Evolutionary conservation across 2,329 filamentous ascomycete species (phyloP), one percentile per base, ranked within the genome.

Genomic region (Calonectria pseudoturangicola): DNA sequence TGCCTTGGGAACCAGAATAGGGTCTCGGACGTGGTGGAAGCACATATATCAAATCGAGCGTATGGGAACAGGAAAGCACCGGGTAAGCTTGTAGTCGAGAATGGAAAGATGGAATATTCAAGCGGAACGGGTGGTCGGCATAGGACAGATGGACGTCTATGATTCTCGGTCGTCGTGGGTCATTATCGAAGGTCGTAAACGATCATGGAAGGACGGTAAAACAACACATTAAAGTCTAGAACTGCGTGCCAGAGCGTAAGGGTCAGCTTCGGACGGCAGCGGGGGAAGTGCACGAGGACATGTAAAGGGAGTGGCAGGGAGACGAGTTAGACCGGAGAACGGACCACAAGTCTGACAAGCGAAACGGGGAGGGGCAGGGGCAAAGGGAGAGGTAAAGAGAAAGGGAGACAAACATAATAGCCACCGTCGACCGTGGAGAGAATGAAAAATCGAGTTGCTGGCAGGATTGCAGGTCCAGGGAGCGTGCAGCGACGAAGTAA

Each of bases 221-320:
- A 71, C 75, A 80, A 78, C 70, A 77, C 71, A 79, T 80, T 79
- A 80, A 80, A 70, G 73, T 77, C 76, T 77, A 79, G 75, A 73
- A 75, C 74, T 77, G 73, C 72, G 74, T 74, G 74, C 56, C 43
- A 67, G 70, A 77, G 75, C 66, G 69, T 68, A 64, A 71, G 64
- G 66, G 75, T 79, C 67, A 79, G 76, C 75, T 70, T 72, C 39
- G 70, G 76, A 71, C 48, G 74, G 76, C 64, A 71, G 63, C 60
- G 71, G 68, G 72, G 54, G 54, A 60, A 41, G 62, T 41, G 62
- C 58, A 74, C 68, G 64, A 70, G 67, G 66, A 68, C 36, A 54
- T 60, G 67, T 41, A 41, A 73, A 54, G 54, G 68, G 50, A 74
- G 68, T 68, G 74, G 72, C 68, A 77, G 77, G 71, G 76, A 74